Evolutionary conservation across 2,329 filamentous ascomycete species (phyloP).

Genomic region (Colletotrichum sp.): DNA sequence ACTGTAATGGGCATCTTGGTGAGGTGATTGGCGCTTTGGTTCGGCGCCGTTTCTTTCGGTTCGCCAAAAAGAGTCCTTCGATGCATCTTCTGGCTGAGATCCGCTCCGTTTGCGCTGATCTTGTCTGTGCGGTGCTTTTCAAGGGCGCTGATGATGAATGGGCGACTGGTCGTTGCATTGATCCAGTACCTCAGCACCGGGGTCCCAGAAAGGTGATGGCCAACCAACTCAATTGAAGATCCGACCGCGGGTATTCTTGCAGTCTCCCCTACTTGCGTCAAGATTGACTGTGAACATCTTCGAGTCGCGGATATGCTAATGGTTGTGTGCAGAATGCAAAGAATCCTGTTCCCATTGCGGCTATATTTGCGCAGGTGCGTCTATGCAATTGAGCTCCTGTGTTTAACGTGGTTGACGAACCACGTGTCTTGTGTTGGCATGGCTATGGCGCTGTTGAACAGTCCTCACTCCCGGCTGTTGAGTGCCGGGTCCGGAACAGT

Average conservation of each 20-base stretch:
- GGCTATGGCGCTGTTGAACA: neutral
- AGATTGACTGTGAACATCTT: neutral
- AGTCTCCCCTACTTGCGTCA: neutral
- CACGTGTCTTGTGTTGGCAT: neutral
- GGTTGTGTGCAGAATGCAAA: neutral
- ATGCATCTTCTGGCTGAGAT: neutral
- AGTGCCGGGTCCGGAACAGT: neutral
- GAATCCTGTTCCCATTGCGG: neutral
- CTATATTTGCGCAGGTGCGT: neutral
- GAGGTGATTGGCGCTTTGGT: neutral
- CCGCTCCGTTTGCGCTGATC: neutral
- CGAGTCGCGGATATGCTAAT: neutral
- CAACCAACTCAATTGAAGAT: neutral
- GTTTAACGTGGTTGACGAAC: neutral
- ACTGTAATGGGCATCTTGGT: neutral
- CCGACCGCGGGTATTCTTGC: neutral
- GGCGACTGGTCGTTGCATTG: neutral
- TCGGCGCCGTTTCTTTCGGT: neutral
- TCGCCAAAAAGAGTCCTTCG: neutral
- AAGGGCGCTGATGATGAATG: neutral
- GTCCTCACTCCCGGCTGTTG: neutral
- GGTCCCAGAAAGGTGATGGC: neutral
- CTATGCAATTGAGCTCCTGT: neutral
- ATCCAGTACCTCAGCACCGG: neutral
- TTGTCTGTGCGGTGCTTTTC: neutral